phyloP scores from a whole-genome alignment of 169 alveolate genomes.

The Eimeria falciformis region DNA sequence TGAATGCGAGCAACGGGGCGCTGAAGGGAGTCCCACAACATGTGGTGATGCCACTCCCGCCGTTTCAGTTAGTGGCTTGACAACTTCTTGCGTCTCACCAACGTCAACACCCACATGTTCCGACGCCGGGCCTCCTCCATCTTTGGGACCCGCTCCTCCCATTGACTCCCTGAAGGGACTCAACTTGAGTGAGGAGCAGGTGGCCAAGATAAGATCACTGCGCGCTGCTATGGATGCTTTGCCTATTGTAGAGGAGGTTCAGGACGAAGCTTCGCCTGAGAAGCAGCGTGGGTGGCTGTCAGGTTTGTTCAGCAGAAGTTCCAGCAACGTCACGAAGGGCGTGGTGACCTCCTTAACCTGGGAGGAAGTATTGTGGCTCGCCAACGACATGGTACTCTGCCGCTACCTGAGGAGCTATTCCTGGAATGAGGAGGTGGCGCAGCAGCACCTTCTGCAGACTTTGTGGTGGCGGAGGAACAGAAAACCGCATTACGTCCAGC shows the following conservation, averaged over 20 bases:
- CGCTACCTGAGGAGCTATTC: constrained; percentile 44
- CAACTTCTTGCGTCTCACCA: constrained; percentile 10
- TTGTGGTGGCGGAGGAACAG: constrained; percentile 39
- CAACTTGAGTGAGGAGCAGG: constrained; percentile 5
- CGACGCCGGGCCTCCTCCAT: constrained; percentile 45
- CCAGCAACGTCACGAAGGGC: not conserved
- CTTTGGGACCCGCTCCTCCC: constrained; percentile 9
- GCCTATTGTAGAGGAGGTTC: constrained; percentile 8
- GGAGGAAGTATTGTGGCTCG: constrained; percentile 71
- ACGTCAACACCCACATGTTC: not conserved
- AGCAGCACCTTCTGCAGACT: constrained; percentile 56
- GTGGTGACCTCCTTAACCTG: constrained; percentile 14
- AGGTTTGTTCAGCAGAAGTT: constrained; percentile 21
- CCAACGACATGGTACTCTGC: constrained; percentile 52
- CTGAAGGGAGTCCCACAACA: not conserved
- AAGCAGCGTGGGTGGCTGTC: not conserved
- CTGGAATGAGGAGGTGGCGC: constrained; percentile 37
- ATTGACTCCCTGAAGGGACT: not conserved
- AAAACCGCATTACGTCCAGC: constrained; percentile 43
- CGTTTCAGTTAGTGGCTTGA: not conserved
- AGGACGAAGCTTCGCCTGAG: not conserved
- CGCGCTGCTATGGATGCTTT: constrained; percentile 10
- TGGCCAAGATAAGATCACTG: not conserved
- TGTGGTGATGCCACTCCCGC: not conserved
- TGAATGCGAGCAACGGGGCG: constrained; percentile 5